Percentiles rank a stretch among this genome's conserved stretches.
These are phyloP conservation scores for Backusella sp. DNA, from an alignment of 192 early-diverging fungal species.

Conservation along the genomic window DNA sequence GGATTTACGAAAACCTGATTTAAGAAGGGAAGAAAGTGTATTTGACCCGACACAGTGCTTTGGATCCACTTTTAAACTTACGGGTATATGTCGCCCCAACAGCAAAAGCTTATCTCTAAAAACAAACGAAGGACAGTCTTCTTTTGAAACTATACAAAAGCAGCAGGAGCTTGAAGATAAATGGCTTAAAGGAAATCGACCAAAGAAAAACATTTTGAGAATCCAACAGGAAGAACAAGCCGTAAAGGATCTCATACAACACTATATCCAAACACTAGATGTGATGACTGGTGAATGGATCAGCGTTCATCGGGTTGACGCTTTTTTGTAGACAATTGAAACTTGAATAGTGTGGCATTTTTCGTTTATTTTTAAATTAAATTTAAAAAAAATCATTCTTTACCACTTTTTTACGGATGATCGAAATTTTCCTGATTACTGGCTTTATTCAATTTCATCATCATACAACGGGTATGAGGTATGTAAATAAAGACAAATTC, in stretches of 20 bases:
- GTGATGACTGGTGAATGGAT: conserved; percentile 50
- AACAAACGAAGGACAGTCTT: background rate
- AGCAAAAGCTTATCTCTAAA: background rate
- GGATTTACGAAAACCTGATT: background rate
- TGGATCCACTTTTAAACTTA: conserved; percentile 8
- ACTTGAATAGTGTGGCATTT: background rate
- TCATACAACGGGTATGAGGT: background rate
- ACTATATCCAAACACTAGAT: conserved; percentile 36
- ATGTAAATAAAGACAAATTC: conserved; percentile 1
- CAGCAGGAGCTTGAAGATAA: conserved; percentile 22
- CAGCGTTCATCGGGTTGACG: conserved; percentile 22
- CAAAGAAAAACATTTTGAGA: conserved; percentile 48
- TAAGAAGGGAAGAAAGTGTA: background rate
- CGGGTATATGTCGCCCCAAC: background rate
- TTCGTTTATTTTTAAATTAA: background rate
- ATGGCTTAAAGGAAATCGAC: conserved; percentile 30
- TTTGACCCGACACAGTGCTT: background rate
- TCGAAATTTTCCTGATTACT: background rate
- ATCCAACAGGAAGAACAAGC: conserved; percentile 54
- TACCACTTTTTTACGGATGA: background rate
- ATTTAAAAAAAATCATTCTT: conserved; percentile 7
- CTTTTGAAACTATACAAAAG: conserved; percentile 20
- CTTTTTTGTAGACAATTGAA: background rate
- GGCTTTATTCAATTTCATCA: background rate
- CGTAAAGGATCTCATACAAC: conserved; percentile 29